Conservation (phyloP, 1,284 basidiomycete species). For the Macrocybe sp. region DNA sequence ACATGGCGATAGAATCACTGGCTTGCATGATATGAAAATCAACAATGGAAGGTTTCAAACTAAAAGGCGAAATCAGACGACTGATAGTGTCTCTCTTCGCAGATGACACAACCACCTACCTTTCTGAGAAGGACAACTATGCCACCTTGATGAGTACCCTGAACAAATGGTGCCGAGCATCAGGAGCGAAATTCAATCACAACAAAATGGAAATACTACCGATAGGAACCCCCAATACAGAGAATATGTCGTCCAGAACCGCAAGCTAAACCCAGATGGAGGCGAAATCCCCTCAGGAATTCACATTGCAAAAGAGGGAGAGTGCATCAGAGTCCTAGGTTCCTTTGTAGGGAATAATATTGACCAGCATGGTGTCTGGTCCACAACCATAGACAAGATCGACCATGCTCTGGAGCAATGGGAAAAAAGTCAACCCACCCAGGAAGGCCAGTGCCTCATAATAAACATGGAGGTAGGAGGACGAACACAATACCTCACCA, state of each 20-base stretch:
- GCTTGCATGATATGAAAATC: not conserved
- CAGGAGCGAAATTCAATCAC: conserved; percentile 30
- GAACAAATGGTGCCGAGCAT: conserved; percentile 25
- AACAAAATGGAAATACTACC: conserved; percentile 28
- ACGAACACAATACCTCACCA: conserved; percentile 25
- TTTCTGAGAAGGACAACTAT: conserved; percentile 18
- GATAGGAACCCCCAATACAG: conserved; percentile 19
- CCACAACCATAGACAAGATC: conserved; percentile 18
- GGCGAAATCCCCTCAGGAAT: conserved; percentile 10
- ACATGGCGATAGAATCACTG: conserved; percentile 7
- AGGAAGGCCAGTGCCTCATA: conserved; percentile 20
- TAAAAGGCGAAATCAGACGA: conserved; percentile 15
- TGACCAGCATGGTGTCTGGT: conserved; percentile 17
- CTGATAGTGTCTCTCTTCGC: conserved; percentile 25
- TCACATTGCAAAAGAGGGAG: conserved; percentile 20
- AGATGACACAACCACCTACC: conserved; percentile 26
- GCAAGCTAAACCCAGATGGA: conserved; percentile 7
- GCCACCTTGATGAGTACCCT: conserved; percentile 17
- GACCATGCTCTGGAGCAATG: conserved; percentile 15
- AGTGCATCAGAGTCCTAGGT: conserved; percentile 22
- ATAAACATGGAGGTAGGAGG: conserved; percentile 21
- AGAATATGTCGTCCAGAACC: conserved; percentile 2
- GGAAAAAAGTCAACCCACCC: conserved; percentile 18
- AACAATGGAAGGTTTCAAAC: conserved; percentile 24
- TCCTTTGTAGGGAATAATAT: conserved; percentile 23